phyloP scores from a whole-genome alignment of 441 rosid genomes.

The Populus hybrid region DNA sequence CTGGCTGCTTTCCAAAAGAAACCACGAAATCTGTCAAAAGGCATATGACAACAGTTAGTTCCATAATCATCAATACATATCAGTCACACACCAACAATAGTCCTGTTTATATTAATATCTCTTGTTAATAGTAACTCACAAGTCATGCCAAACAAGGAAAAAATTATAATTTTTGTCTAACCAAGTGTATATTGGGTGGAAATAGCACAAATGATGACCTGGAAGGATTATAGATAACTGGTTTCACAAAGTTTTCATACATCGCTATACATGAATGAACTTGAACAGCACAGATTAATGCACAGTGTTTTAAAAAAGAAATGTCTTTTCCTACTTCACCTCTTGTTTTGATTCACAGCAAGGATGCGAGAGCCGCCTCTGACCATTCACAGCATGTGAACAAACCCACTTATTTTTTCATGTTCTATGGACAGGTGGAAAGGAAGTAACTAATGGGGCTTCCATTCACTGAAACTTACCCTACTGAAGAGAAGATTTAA shows the following conservation, averaged over 20 bases:
- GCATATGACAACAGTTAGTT: conserved; percentile 13
- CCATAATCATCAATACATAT: background rate
- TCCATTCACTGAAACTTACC: background rate
- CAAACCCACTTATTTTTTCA: background rate
- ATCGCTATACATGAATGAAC: background rate
- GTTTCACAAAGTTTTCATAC: background rate
- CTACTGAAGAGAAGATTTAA: background rate
- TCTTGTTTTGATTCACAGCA: background rate
- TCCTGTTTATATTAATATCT: background rate
- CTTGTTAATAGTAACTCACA: background rate
- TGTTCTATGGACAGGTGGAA: background rate
- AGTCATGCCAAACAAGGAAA: background rate
- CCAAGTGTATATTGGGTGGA: background rate
- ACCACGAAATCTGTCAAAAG: conserved; percentile 67
- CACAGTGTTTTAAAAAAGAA: background rate
- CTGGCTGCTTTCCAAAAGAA: conserved; percentile 98
- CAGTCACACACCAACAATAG: background rate
- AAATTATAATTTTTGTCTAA: background rate
- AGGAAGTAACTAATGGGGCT: background rate
- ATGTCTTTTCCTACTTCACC: background rate
- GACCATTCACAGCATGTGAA: background rate
- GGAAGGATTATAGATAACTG: background rate
- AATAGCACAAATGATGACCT: background rate
- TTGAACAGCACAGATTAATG: background rate
- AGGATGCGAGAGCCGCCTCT: background rate